Evolutionary conservation across 2,329 filamentous ascomycete species (phyloP).

Genomic region (Tricladium varicosporioides): DNA sequence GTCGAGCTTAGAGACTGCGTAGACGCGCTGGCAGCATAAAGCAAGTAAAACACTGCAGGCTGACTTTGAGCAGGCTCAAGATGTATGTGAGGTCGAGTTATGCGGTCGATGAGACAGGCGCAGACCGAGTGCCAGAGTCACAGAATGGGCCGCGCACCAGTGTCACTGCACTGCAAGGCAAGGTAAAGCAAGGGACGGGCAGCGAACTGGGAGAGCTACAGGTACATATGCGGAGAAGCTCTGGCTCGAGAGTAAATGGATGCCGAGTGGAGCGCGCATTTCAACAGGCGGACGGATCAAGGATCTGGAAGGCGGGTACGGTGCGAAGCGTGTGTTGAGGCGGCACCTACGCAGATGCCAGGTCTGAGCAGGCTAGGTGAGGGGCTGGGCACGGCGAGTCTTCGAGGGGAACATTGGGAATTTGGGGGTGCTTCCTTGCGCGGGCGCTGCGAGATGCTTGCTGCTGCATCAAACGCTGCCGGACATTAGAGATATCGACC

Average conservation of each 20-base stretch:
- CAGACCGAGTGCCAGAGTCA: slow-evolving; percentile 6
- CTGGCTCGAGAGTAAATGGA: slow-evolving; percentile 22
- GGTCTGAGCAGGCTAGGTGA: no score
- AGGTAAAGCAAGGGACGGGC: background rate
- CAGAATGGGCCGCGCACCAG: slow-evolving; percentile 5
- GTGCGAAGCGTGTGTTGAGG: background rate
- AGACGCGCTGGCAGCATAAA: slow-evolving; percentile 29
- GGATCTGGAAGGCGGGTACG: slow-evolving; percentile 20
- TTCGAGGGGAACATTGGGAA: no score
- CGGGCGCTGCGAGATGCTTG: no score
- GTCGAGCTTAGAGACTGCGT: slow-evolving; percentile 24
- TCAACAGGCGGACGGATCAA: slow-evolving; percentile 3
- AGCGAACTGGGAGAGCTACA: slow-evolving; percentile 1
- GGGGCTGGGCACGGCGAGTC: no score
- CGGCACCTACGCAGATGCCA: no score
- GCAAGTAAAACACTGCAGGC: slow-evolving; percentile 19
- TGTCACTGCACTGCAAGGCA: no score
- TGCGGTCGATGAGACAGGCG: background rate
- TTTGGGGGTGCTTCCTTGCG: no score
- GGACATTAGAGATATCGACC: no score
- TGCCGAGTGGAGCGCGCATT: slow-evolving; percentile 22
- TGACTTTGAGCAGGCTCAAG: slow-evolving; percentile 14
- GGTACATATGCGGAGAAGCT: slow-evolving; percentile 30
- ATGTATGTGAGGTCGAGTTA: slow-evolving; percentile 8
- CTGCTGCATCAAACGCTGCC: no score